phyloP scores from a whole-genome alignment of 2,329 filamentous ascomycete genomes.

The Pseudocercospora eumusae region DNA sequence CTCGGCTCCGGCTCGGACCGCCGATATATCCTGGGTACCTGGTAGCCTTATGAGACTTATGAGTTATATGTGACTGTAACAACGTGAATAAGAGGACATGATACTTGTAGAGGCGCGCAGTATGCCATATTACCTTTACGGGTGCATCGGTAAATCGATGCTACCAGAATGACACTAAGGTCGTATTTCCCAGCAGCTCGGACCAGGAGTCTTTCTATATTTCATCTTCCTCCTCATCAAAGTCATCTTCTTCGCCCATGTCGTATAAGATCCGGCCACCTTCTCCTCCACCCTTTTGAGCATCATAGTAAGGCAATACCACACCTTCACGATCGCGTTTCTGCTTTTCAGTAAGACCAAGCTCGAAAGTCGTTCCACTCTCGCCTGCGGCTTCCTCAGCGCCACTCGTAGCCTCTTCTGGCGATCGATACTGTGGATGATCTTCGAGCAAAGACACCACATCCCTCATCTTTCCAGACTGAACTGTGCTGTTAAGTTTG shows the following conservation, averaged over 20 bases:
- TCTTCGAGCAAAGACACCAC: constrained; percentile 68
- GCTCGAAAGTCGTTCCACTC: constrained; percentile 71
- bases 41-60: too few relatives aligned
- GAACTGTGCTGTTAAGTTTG: constrained; percentile 27
- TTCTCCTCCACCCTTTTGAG: constrained; percentile 78
- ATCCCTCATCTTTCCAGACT: constrained; percentile 32
- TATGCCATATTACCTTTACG: neutral
- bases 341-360: constrained; percentile 89
- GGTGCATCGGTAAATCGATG: neutral
- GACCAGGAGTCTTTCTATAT: neutral
- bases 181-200: neutral
- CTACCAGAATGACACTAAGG: neutral
- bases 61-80: neutral
- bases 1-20: neutral
- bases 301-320: constrained; percentile 93
- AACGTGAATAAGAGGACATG: neutral
- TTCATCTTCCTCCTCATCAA: constrained; percentile 89
- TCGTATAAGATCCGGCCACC: constrained; percentile 94
- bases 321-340: constrained; percentile 81
- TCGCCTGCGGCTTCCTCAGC: constrained; percentile 53
- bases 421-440: constrained; percentile 67
- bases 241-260: constrained; percentile 94
- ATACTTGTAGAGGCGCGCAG: too few relatives aligned
- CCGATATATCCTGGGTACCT: too few relatives aligned
- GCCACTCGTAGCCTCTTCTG: constrained; percentile 41